Percentiles rank a stretch among this genome's conserved stretches.
phyloP scores from a whole-genome alignment of 257 asterid species.

The Nicotiana attenuata region DNA sequence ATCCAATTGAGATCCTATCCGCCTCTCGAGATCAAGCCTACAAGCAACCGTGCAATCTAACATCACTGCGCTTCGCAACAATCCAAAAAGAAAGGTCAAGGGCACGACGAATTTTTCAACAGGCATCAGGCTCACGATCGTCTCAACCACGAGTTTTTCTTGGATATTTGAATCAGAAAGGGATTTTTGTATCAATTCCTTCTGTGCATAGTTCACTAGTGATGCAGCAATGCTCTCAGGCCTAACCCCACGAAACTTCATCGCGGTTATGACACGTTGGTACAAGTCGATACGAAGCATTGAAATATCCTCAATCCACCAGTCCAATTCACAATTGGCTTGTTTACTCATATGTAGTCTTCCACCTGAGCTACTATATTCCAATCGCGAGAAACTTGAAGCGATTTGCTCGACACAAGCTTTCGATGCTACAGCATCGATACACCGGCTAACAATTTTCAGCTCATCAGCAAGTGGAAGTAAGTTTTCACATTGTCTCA shows the following conservation, averaged over 20 bases:
- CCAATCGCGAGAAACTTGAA: constrained; percentile 85
- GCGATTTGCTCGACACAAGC: constrained; percentile 98
- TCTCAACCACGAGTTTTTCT: constrained; percentile 71
- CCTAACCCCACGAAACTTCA: constrained; percentile 87
- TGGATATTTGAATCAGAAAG: constrained; percentile 35
- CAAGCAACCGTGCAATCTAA: constrained; percentile 63
- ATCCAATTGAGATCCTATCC: constrained; percentile 78
- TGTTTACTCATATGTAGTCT: constrained; percentile 87
- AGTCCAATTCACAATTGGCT: constrained; percentile 56
- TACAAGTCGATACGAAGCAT: constrained; percentile 67
- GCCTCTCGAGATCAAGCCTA: constrained; percentile 80
- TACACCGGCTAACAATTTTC: constrained; percentile 51
- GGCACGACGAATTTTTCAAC: constrained; percentile 79
- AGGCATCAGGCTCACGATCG: constrained; percentile 77
- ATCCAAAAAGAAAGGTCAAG: constrained; percentile 66
- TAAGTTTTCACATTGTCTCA: constrained; percentile 65
- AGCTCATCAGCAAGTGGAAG: constrained; percentile 92
- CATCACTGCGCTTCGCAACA: constrained; percentile 69
- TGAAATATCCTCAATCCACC: constrained; percentile 97
- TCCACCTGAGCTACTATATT: constrained; percentile 78
- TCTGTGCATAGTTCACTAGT: constrained; percentile 76
- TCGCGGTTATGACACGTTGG: constrained; percentile 67
- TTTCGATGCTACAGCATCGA: constrained; percentile 83
- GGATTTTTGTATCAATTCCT: constrained; percentile 58
- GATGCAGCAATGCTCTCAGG: constrained; percentile 93